These are phyloP conservation scores for Nakazawaea populi DNA, from an alignment of 805 yeast genomes.

Conservation along the genomic window DNA sequence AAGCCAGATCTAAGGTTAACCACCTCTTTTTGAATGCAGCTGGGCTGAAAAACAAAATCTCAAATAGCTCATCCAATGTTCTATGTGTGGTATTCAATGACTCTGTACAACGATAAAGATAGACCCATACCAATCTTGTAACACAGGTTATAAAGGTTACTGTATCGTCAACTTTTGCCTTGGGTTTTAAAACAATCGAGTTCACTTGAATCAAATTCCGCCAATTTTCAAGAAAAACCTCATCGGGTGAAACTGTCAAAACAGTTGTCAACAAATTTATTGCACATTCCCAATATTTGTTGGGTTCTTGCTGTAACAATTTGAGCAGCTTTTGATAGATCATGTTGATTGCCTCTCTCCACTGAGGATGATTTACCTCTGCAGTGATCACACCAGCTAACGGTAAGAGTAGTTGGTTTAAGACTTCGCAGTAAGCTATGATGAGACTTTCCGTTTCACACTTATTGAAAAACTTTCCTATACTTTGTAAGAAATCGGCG, in stretches of 20 bases:
- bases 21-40: constrained; percentile 50
- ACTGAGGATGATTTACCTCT: constrained; percentile 91
- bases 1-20: constrained; percentile 57
- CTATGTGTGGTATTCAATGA: constrained; percentile 83
- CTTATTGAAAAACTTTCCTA: constrained; percentile 73
- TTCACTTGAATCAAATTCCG: constrained; percentile 57
- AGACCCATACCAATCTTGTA: constrained; percentile 84
- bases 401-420: constrained; percentile 69
- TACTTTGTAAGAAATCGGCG: constrained; percentile 81
- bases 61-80: constrained; percentile 61
- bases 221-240: constrained; percentile 72
- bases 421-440: constrained; percentile 80
- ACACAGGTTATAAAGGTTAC: constrained; percentile 57
- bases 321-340: constrained; percentile 45
- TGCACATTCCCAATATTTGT: constrained; percentile 59
- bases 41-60: constrained; percentile 44
- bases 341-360: constrained; percentile 76
- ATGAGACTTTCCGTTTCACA: constrained; percentile 62
- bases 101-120: constrained; percentile 78
- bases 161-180: constrained; percentile 41
- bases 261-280: constrained; percentile 65
- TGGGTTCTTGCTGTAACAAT: constrained; percentile 35
- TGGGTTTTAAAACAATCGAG: constrained; percentile 58
- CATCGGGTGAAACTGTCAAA: constrained; percentile 75
- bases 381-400: constrained; percentile 84